Base-by-base conservation (phyloP, 345 rosid species). In the Clausena lansium region DNA sequence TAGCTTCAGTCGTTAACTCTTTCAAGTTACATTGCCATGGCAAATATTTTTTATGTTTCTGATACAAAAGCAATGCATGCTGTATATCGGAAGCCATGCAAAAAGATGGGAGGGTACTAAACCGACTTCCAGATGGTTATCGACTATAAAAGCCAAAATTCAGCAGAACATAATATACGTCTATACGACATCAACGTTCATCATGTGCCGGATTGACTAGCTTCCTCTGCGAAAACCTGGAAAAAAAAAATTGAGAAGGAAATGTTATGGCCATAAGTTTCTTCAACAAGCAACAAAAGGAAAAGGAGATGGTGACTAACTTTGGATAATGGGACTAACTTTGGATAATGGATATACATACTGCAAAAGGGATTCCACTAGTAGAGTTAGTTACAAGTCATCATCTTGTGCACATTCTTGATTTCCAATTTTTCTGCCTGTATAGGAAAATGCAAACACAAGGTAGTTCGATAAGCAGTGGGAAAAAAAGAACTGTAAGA, bases 381-480 rank as follows among this genome's bases (percentile, higher is more conserved):
- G 38, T 35, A 54, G 54, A 60, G 77, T 78, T 75, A 69, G 73
- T 77, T 19, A 60, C 8, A 4, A 30, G 38, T 45, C 76, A 63
- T 83, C 85, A 79, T 78, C 76, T 81, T n/a, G 85, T 70, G 70
- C 79, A 80, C 75, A 87, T 77, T 78, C 90, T 87, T 69, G 87
- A 85, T 80, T 83, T 91, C 84, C 94, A 88, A 74, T 87, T 85
- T 80, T 89, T 94, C 82, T 90, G 97, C 98, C 98, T 94, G 92
- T 75, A 70, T 9, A 67, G 50, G 69, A 67, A 38, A 27, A 76
- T 38, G 10, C 1, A 22, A 35, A 83, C 77, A 70, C 71, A 24
- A 67, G 17, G n/a, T 22, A 2, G 65, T 15, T 15, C 3, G 6
- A 54, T 67, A 47, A 57, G 41, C 30, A 69, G 67, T 32, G 69